Evolutionary conservation across 306 rosid genomes (phyloP).

Genomic region (Dalbergia oliveri): DNA sequence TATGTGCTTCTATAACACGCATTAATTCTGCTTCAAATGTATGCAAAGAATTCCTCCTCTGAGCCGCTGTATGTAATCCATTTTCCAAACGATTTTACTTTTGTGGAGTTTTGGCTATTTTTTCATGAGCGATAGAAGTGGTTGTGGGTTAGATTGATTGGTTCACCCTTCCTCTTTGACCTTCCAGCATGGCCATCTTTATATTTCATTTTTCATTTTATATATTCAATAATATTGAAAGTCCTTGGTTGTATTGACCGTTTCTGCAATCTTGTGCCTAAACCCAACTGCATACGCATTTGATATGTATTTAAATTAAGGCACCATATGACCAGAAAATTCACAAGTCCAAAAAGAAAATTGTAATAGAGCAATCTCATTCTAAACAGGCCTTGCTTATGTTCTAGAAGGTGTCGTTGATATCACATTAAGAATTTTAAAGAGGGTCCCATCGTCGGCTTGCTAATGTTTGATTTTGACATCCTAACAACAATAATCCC

Average conservation of each 20-base stretch:
- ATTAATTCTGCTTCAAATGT: too few species aligned
- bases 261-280: not conserved
- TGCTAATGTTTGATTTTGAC: slow-evolving; percentile 66
- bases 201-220: not conserved
- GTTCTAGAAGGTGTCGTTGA: slow-evolving; percentile 58
- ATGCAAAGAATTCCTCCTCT: not conserved
- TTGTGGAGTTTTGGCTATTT: slow-evolving; percentile 40
- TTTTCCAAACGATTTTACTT: slow-evolving; percentile 38
- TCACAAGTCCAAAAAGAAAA: not conserved
- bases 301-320: slow-evolving; percentile 10
- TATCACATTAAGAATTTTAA: slow-evolving; percentile 43
- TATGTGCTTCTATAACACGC: too few species aligned
- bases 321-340: not conserved
- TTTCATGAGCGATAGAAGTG: slow-evolving; percentile 43
- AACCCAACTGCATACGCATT: not conserved
- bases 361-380: not conserved
- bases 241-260: slow-evolving; percentile 11
- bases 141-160: slow-evolving; percentile 70
- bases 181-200: not conserved
- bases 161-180: slow-evolving; percentile 73
- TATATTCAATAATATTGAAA: not conserved
- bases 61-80: slow-evolving; percentile 33
- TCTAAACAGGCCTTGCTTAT: not conserved
- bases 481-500: slow-evolving; percentile 49
- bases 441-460: slow-evolving; percentile 40